Evolutionary conservation across 2,329 filamentous ascomycete species (phyloP), one percentile per base, ranked within the genome.

Genomic region (Hypoxylon sp.): DNA sequence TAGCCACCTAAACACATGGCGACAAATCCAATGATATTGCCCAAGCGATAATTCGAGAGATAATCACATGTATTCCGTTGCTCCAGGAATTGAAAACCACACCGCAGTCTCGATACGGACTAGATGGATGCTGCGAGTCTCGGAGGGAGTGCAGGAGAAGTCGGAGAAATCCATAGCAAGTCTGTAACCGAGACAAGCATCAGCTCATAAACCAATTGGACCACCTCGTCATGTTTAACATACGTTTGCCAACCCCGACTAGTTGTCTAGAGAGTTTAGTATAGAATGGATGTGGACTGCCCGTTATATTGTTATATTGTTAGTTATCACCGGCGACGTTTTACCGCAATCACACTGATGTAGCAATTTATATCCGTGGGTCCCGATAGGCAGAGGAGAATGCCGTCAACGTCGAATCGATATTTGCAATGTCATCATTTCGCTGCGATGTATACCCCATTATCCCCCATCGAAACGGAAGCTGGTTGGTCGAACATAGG

Each of bases 351-450:
- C 34, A 50, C 19, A 9, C 19, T 32, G 30, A 23, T n/a, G 9
- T 27, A 53, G 48, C 37, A 60, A 47, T 60, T 60, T 32, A 60
- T 39, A 46, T 34, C 25, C 39, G 39, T 32, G 37, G 48, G 23
- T 2, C 29, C 23, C 27, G 53, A 45, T 45, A 48, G 41, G 32
- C 46, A 54, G 39, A n/a, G 14, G 39, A 34, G 23, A 57, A 58
- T 46, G 51, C 37, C 16, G 45, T 57, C 27, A 41, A 55, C 27
- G 41, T 60, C 41, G 45, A 59, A 45, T 59, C 46, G 37, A 61
- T 63, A 63, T 29, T 56, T 68, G 55, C 59, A 43, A 66, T 63
- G 66, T 59, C 66, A 69, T 69, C 59, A 66, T 61, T 48, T 14
- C 60, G 55, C 55, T 63, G 65, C 62, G 58, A 8, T 14, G 55